phyloP scores from a whole-genome alignment of 768 basidiomycete species.

The Lyophyllum shimeji region DNA sequence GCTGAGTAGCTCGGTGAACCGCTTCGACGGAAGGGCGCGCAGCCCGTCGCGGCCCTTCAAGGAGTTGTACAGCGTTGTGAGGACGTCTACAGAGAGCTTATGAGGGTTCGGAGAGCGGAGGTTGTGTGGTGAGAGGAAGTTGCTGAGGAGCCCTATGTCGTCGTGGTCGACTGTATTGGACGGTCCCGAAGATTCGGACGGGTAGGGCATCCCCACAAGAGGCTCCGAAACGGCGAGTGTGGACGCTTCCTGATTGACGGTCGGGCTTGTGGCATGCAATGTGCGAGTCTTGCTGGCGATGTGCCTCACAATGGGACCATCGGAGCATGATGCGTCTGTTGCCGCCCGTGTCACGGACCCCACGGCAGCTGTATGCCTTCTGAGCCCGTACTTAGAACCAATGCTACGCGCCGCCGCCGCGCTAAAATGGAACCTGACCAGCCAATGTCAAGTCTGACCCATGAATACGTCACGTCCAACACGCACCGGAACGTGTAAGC shows the following conservation, averaged over 20 bases:
- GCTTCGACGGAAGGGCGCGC: constrained; percentile 29
- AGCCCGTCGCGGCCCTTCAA: constrained; percentile 34
- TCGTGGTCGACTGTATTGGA: background rate
- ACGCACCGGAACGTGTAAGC: constrained; percentile 1
- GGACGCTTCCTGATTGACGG: no score
- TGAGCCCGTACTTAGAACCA: no score
- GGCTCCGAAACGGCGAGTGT: background rate
- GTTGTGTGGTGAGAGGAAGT: constrained; percentile 22
- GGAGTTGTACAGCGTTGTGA: constrained; percentile 39
- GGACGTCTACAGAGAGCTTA: constrained; percentile 27
- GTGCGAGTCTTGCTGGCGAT: background rate
- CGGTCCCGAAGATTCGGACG: background rate
- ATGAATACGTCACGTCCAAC: background rate
- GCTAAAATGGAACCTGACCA: background rate
- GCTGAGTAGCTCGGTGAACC: constrained; percentile 42
- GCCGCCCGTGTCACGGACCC: background rate
- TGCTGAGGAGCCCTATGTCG: constrained; percentile 17
- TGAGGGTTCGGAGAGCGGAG: constrained; percentile 12
- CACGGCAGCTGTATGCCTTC: background rate
- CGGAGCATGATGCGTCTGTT: background rate
- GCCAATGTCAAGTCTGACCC: background rate
- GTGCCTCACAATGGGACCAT: background rate
- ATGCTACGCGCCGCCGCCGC: background rate
- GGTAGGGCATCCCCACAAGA: no score
- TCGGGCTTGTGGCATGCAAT: background rate